A percentile compares a stretch with the other conserved stretches of the same genome.
Conservation (phyloP, 2,329 filamentous ascomycete genomes). For the Pyricularia grisea region DNA sequence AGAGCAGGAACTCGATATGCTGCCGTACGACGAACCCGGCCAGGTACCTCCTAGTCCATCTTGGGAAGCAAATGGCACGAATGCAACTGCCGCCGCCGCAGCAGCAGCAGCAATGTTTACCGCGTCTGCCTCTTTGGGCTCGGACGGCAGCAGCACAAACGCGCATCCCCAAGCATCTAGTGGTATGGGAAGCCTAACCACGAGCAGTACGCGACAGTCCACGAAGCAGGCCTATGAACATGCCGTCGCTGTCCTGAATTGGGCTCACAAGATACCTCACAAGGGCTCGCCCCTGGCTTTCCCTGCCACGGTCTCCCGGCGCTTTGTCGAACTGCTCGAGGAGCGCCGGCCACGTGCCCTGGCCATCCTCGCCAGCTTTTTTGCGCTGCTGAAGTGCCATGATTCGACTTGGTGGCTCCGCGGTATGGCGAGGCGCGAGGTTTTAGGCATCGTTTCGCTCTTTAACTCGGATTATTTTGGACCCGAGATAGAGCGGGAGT, state of each 20-base stretch:
- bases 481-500: constrained; percentile 29
- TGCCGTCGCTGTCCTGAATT: constrained; percentile 56
- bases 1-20: constrained; percentile 40
- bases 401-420: constrained; percentile 61
- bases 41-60: not conserved
- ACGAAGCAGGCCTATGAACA: constrained; percentile 51
- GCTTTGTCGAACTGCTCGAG: constrained; percentile 50
- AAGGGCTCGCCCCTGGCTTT: constrained; percentile 51
- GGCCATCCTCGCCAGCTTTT: constrained; percentile 56
- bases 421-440: constrained; percentile 55
- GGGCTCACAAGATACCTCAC: constrained; percentile 52
- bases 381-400: constrained; percentile 53
- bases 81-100: not conserved
- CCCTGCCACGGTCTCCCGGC: constrained; percentile 53
- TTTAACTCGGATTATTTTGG: constrained; percentile 45
- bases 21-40: constrained; percentile 13
- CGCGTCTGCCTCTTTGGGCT: not conserved
- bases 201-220: not conserved
- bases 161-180: not conserved
- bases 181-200: not conserved
- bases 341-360: constrained; percentile 51
- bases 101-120: not conserved
- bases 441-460: constrained; percentile 51
- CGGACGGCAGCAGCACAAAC: not conserved
- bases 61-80: not conserved